Percentiles rank a stretch among this genome's conserved stretches.
Evolutionary conservation across 2,329 filamentous ascomycete species (phyloP).

Genomic region (Hypocrella siamensis): DNA sequence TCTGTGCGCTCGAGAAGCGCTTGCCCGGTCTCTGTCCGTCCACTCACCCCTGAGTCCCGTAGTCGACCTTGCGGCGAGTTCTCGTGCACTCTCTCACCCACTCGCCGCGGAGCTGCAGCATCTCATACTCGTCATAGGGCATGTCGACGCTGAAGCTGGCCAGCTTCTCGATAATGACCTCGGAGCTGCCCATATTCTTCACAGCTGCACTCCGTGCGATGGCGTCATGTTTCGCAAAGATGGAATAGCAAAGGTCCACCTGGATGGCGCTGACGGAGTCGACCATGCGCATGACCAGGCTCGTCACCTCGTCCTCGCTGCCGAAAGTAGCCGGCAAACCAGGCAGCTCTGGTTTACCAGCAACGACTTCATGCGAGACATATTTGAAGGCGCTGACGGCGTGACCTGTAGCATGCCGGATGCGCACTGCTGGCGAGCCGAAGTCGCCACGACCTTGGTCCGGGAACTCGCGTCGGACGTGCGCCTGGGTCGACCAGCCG

Average conservation of each 20-base stretch:
- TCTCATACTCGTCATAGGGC: slow-evolving; percentile 42
- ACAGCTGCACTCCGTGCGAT: slow-evolving; percentile 45
- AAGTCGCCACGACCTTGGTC: slow-evolving; percentile 49
- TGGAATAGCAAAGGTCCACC: slow-evolving; percentile 44
- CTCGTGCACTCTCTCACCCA: slow-evolving; percentile 44
- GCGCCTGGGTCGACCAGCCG: slow-evolving; percentile 34
- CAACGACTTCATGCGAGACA: slow-evolving; percentile 34
- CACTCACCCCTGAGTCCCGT: slow-evolving; percentile 35
- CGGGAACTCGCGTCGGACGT: slow-evolving; percentile 45
- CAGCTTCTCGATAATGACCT: slow-evolving; percentile 38
- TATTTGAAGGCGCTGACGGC: slow-evolving; percentile 44
- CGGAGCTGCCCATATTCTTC: slow-evolving; percentile 37
- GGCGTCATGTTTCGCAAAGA: slow-evolving; percentile 46
- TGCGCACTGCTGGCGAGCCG: slow-evolving; percentile 42
- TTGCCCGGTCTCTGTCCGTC: background rate
- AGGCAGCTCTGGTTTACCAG: slow-evolving; percentile 38
- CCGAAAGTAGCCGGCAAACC: slow-evolving; percentile 47
- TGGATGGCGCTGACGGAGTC: slow-evolving; percentile 44
- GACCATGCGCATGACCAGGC: slow-evolving; percentile 38
- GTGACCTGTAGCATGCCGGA: slow-evolving; percentile 40
- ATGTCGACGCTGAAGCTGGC: slow-evolving; percentile 47
- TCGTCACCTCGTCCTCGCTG: slow-evolving; percentile 36
- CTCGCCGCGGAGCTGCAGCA: slow-evolving; percentile 46
- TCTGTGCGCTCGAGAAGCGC: background rate
- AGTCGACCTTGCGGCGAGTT: slow-evolving; percentile 37